Evolutionary conservation across 2,329 filamentous ascomycete species (phyloP), one percentile per base, ranked within the genome.

Genomic region (Stachybotrys elegans): DNA sequence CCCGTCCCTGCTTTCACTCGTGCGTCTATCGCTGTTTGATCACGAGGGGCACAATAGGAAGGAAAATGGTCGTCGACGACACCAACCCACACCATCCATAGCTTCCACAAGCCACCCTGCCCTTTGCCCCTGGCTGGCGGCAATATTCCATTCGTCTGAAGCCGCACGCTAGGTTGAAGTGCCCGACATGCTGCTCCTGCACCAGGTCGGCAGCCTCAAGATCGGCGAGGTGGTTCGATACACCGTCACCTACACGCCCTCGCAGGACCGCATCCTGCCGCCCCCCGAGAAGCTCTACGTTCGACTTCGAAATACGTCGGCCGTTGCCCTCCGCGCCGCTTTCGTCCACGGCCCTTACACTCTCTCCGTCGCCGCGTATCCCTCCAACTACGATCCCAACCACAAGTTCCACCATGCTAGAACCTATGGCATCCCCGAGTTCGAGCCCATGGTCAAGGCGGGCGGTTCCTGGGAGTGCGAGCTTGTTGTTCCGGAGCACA

Each of bases 261-360:
- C 85, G 31, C 77, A 83, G 57, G 93, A 97, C 66, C 88, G 88
- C 54, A 94, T 96, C 60, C 77, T 95, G 4, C 93, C 93, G 4
- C 85, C 88, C 5, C 92, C 92, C 22, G 73, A 85, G 51, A 76
- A 82, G 55, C 80, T 98, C 29, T 81, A 88, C 66, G 79, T 98
- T 37, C 89, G 88, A 55, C 83, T 98, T 62, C 92, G 88, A 63
- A 98, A 98, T 66, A 91, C 88, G 9, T 93, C 87, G 31, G 86
- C 88, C 45, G 88, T 95, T 51, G 88, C 93, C 14, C 74, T 97
- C 31, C 88, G 93, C 58, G 93, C 93, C 43, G 93, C 93, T 45
- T 98, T 96, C 63, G 84, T 98, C 43, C 93, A 96, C 67, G 93
- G 93, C 0, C 93, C 93, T 1, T 98, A 98, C 62, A 94, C 84